Conservation (phyloP, 495 filamentous ascomycete genomes). For the Amniculicola lignicola region DNA sequence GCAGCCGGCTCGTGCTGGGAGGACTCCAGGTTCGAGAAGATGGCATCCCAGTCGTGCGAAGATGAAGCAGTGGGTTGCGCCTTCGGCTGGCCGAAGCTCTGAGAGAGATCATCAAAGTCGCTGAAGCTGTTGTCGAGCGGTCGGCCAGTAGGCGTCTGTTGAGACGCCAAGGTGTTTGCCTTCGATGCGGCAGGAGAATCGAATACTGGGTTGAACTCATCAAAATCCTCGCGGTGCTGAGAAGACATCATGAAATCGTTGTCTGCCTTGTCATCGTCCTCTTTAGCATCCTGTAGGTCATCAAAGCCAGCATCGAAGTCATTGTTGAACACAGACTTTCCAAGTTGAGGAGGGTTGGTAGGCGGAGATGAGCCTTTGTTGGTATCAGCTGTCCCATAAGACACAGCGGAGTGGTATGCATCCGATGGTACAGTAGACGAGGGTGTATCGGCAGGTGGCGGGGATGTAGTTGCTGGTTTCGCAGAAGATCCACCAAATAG, state of each 20-base stretch:
- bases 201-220: constrained; percentile 71
- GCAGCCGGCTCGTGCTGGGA: constrained; percentile 40
- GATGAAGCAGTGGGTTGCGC: constrained; percentile 38
- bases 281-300: constrained; percentile 82
- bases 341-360: constrained; percentile 39
- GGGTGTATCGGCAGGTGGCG: constrained; percentile 33
- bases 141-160: constrained; percentile 49
- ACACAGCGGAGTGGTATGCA: constrained; percentile 41
- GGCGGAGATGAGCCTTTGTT: constrained; percentile 33
- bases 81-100: constrained; percentile 38
- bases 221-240: constrained; percentile 45
- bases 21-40: constrained; percentile 76
- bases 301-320: constrained; percentile 86
- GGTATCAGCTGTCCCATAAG: constrained; percentile 30
- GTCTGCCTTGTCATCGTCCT: constrained; percentile 69
- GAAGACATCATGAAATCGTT: constrained; percentile 53
- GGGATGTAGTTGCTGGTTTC: constrained; percentile 30
- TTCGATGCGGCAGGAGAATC: constrained; percentile 49
- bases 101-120: constrained; percentile 45
- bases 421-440: constrained; percentile 38
- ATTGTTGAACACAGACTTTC: constrained; percentile 53
- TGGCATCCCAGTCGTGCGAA: constrained; percentile 89
- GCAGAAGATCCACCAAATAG: constrained; percentile 33
- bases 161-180: constrained; percentile 59
- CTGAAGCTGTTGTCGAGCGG: constrained; percentile 53